Conservation (phyloP, 2,329 filamentous ascomycete species). For the Diaporthe citriasiana region DNA sequence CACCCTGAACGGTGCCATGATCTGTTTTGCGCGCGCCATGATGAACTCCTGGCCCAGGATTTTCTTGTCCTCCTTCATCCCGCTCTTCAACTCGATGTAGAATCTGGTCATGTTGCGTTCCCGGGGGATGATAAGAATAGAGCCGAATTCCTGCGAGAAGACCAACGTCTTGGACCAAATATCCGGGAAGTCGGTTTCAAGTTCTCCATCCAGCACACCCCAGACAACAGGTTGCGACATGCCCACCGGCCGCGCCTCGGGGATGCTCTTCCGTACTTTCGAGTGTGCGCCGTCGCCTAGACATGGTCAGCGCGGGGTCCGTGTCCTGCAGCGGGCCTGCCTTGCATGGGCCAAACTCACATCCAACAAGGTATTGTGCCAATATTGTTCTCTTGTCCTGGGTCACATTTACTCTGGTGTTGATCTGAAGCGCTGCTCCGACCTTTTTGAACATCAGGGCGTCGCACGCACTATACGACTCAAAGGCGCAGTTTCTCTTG, state of each 20-base stretch:
- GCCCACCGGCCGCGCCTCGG: slow-evolving; percentile 58
- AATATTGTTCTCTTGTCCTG: slow-evolving; percentile 63
- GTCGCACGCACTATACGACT: slow-evolving; percentile 61
- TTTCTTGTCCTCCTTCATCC: slow-evolving; percentile 46
- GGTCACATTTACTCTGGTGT: slow-evolving; percentile 65
- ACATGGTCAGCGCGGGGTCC: slow-evolving; percentile 40
- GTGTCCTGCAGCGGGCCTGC: neutral
- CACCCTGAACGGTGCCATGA: slow-evolving; percentile 59
- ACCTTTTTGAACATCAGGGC: slow-evolving; percentile 56
- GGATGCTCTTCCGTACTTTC: slow-evolving; percentile 64
- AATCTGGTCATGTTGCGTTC: slow-evolving; percentile 70
- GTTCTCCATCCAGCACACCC: slow-evolving; percentile 70
- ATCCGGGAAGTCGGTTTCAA: slow-evolving; percentile 73
- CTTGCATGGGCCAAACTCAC: slow-evolving; percentile 54
- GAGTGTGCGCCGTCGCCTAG: slow-evolving; percentile 66
- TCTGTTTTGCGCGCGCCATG: slow-evolving; percentile 64
- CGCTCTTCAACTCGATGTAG: slow-evolving; percentile 49
- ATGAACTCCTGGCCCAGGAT: slow-evolving; percentile 67
- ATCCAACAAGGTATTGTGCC: slow-evolving; percentile 77
- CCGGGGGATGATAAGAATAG: slow-evolving; percentile 71
- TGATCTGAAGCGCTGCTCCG: slow-evolving; percentile 61
- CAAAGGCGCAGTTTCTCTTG: slow-evolving; percentile 74
- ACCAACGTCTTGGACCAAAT: slow-evolving; percentile 71
- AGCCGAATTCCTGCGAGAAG: slow-evolving; percentile 67
- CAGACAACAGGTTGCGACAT: slow-evolving; percentile 55